Base-by-base conservation (phyloP, 306 rosid species). In the Dryas drummondii region DNA sequence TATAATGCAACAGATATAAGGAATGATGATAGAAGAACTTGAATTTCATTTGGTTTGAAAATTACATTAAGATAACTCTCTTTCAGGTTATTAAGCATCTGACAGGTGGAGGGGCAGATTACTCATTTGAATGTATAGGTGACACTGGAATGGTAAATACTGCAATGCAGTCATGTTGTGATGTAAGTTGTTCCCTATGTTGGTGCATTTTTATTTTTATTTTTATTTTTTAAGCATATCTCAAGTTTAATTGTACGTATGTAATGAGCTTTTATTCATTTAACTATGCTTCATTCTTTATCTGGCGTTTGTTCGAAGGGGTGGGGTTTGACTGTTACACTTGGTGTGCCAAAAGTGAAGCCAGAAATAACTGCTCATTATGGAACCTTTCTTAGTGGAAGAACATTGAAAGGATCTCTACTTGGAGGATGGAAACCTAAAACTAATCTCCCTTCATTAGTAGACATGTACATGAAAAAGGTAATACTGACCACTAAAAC, bases 371-470 rank as follows among this genome's bases (percentile, higher is more conserved):
- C 86, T 12, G 97, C 97, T 81, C 97, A 94, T 80, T 94, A 91
- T 70, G 96, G 82, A 65, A 68, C 79, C 15, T 66, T 94, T 66
- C 85, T 94, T 44, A 77, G 78, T 54, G 97, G 97, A 82, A 91
- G 96, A 86, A 91, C 97, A 64, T 85, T 94, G 80, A 91, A 87
- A 84, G 98, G 98, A 52, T 71, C 97, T 66, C 82, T 91, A 57
- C 90, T 87, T 84, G 98, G 98, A 72, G 98, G 98, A 78, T 94
- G 97, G 98, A 94, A 81, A 84, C 98, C 98, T 47, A 94, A 94
- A 86, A 86, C 98, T 61, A 92, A 91, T 81, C 87, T 94, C 15
- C 98, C 98, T 76, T 88, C 91, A 42, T 78, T 94, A 63, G 91
- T 94, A 37, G 97, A 91, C 75, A 91, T 90, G 88, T 94, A 91